Percentiles rank a stretch among this genome's conserved stretches.
Evolutionary conservation across 2,329 filamentous ascomycete species (phyloP).

Genomic region (Venturiaceae sp.): DNA sequence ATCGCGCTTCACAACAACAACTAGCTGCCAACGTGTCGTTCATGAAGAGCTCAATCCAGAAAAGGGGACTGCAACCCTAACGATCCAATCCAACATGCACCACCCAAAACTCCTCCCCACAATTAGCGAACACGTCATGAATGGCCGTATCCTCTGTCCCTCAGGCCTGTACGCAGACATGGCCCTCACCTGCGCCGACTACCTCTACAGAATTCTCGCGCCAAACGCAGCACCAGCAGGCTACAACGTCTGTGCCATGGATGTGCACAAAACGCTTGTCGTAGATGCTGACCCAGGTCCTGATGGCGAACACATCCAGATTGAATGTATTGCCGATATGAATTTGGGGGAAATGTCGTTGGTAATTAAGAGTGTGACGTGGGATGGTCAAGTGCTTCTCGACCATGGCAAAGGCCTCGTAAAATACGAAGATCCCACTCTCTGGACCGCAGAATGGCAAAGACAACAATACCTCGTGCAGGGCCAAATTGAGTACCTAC

Average conservation of each 20-base stretch:
- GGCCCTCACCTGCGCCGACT: slow-evolving; percentile 8
- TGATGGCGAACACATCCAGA: neutral
- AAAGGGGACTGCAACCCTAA: neutral
- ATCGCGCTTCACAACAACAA: neutral
- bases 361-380: neutral
- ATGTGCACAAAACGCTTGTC: slow-evolving; percentile 8
- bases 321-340: slow-evolving; percentile 4
- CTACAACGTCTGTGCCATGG: slow-evolving; percentile 9
- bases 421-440: slow-evolving; percentile 1
- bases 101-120: slow-evolving; percentile 5
- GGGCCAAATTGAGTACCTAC: slow-evolving; percentile 13
- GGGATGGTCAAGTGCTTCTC: neutral
- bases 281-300: neutral
- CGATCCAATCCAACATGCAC: slow-evolving; percentile 8
- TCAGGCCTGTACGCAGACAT: slow-evolving; percentile 8
- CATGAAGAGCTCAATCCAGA: neutral
- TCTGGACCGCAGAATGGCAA: slow-evolving; percentile 6
- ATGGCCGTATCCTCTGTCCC: neutral
- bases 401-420: slow-evolving; percentile 5
- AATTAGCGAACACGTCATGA: slow-evolving; percentile 7
- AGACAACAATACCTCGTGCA: slow-evolving; percentile 13
- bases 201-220: slow-evolving; percentile 7
- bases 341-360: neutral
- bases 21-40: slow-evolving; percentile 1
- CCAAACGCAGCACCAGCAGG: neutral